Evolutionary conservation across 495 filamentous ascomycete genomes (phyloP).

Genomic region (Penicillium antarcticum): DNA sequence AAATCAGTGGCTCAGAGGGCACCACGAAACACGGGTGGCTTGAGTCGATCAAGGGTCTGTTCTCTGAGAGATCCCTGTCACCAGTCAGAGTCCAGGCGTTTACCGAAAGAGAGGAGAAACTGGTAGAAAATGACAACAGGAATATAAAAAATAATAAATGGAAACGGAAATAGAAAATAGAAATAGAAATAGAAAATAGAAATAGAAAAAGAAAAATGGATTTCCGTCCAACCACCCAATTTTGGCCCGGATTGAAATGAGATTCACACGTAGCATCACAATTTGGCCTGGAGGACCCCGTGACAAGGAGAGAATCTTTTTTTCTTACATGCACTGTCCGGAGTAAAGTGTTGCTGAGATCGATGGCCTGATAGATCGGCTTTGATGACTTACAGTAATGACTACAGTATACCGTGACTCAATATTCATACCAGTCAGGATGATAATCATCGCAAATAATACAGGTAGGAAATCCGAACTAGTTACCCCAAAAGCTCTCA

Average conservation of each 20-base stretch:
- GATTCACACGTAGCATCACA: constrained; percentile 9
- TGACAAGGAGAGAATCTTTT: constrained; percentile 2
- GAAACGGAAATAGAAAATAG: background rate
- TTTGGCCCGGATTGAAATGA: constrained; percentile 5
- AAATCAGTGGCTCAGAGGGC: constrained; percentile 36
- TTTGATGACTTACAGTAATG: no score
- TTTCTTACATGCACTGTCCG: no score
- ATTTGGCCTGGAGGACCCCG: constrained; percentile 2
- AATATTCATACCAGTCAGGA: background rate
- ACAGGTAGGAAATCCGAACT: background rate
- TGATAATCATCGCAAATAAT: constrained; percentile 2
- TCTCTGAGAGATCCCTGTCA: constrained; percentile 23
- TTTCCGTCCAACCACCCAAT: constrained; percentile 1
- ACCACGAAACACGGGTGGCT: constrained; percentile 41
- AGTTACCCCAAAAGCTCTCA: background rate
- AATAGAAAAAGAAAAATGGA: background rate
- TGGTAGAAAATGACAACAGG: no score
- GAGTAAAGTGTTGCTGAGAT: no score
- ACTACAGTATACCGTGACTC: no score
- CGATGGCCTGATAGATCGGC: no score
- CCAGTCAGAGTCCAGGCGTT: constrained; percentile 2
- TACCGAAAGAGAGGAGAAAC: background rate
- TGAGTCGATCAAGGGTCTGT: constrained; percentile 32
- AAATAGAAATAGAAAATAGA: background rate
- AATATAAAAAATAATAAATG: background rate